phyloP scores from a whole-genome alignment of 345 rosid species.

The Linum tenue region DNA sequence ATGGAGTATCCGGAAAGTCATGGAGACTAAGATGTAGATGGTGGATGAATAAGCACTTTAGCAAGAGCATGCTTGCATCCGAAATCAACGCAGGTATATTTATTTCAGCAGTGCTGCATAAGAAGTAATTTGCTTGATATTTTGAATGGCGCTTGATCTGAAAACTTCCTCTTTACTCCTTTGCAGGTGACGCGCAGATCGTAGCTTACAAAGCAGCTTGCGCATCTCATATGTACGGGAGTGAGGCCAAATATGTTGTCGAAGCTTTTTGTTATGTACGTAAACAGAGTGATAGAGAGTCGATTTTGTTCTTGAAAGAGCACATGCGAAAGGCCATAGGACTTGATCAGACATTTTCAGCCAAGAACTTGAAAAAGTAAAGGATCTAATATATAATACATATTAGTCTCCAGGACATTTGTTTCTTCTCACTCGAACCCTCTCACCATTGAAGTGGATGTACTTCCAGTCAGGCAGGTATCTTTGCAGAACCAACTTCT shows the following conservation, averaged over 20 bases:
- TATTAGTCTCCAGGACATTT: slow-evolving; percentile 1
- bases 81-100: slow-evolving; percentile 37
- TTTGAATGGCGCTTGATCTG: not conserved
- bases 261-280: slow-evolving; percentile 24
- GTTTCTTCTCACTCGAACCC: slow-evolving; percentile 58
- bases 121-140: not conserved
- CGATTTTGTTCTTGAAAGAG: slow-evolving; percentile 29
- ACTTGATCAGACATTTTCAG: slow-evolving; percentile 18
- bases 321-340: slow-evolving; percentile 35
- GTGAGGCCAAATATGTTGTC: slow-evolving; percentile 37
- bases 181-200: slow-evolving; percentile 43
- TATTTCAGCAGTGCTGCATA: not conserved
- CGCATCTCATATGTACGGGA: slow-evolving; percentile 58
- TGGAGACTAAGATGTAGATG: slow-evolving; percentile 61
- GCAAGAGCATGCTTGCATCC: slow-evolving; percentile 34
- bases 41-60: slow-evolving; percentile 65
- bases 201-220: slow-evolving; percentile 66
- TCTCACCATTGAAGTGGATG: slow-evolving; percentile 70
- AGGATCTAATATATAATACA: no score
- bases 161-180: not conserved
- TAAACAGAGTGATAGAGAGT: slow-evolving; percentile 22
- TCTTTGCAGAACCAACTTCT: slow-evolving; percentile 43
- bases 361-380: slow-evolving; percentile 7
- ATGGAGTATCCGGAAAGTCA: slow-evolving; percentile 24
- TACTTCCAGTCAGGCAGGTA: slow-evolving; percentile 62